phyloP scores from a whole-genome alignment of 2,329 filamentous ascomycete species.

The Trichoderma afroharzianum region DNA sequence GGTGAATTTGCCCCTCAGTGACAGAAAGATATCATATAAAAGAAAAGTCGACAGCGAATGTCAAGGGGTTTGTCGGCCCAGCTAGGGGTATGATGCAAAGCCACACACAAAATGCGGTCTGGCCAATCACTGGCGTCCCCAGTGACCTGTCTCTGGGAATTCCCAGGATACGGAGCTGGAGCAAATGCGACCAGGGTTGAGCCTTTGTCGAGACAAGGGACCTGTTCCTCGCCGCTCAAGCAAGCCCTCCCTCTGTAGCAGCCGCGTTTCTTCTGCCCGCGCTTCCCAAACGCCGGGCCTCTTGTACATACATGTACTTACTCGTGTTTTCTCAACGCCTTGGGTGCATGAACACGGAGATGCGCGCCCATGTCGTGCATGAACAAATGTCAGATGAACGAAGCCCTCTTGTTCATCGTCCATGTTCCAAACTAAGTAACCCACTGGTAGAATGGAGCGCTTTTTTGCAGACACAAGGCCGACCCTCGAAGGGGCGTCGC shows the following conservation, averaged over 20 bases:
- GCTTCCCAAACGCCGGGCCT: not conserved
- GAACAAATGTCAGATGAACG: slow-evolving; percentile 6
- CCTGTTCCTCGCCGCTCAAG: not conserved
- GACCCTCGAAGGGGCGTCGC: not conserved
- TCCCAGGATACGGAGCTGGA: slow-evolving; percentile 30
- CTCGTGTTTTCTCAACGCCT: not conserved
- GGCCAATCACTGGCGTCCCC: slow-evolving; percentile 30
- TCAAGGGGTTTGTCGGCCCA: not conserved
- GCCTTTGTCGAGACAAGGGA: not conserved
- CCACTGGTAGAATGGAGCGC: not conserved
- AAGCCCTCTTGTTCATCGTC: not conserved
- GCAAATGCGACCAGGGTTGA: slow-evolving; percentile 9
- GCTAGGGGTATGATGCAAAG: slow-evolving; percentile 7
- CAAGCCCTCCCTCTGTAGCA: not conserved
- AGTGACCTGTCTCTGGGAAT: slow-evolving; percentile 25
- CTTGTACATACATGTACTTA: not conserved
- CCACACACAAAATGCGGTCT: not conserved
- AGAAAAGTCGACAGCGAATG: not conserved
- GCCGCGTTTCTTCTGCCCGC: not conserved
- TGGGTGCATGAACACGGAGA: slow-evolving; percentile 14
- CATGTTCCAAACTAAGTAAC: not conserved
- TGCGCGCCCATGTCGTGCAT: slow-evolving; percentile 9
- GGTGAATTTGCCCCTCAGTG: not conserved
- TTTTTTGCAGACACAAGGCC: too few relatives aligned
- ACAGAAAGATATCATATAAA: not conserved